Conservation (phyloP, 2,329 filamentous ascomycete genomes). For the Sporothrix humicola region DNA sequence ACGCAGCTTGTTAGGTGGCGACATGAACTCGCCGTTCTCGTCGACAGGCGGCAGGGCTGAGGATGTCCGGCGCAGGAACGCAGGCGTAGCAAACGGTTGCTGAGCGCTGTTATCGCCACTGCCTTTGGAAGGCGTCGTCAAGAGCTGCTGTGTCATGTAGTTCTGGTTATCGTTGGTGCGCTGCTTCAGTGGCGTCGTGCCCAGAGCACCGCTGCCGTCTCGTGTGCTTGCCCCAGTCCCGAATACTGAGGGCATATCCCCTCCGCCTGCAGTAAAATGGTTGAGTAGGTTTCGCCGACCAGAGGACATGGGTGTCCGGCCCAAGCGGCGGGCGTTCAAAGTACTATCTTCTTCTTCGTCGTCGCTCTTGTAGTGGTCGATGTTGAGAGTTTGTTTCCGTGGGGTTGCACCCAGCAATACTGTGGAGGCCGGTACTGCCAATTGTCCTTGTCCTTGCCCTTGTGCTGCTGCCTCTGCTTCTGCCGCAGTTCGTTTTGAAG, state of each 20-base stretch:
- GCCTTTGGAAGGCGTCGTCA: constrained; percentile 31
- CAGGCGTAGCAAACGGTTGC: constrained; percentile 69
- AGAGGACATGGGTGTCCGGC: constrained; percentile 59
- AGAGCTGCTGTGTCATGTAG: neutral
- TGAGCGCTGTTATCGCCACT: constrained; percentile 41
- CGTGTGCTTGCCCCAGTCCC: neutral
- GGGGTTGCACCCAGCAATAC: constrained; percentile 49
- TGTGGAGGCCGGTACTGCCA: constrained; percentile 34
- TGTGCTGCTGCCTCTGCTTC: constrained; percentile 40
- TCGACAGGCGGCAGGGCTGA: constrained; percentile 60
- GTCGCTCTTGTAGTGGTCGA: constrained; percentile 32
- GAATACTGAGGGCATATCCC: constrained; percentile 2
- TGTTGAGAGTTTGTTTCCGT: constrained; percentile 49
- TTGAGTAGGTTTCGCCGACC: constrained; percentile 67
- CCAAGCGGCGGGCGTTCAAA: constrained; percentile 45
- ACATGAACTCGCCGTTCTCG: constrained; percentile 58
- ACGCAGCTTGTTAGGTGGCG: constrained; percentile 56
- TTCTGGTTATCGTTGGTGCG: constrained; percentile 48
- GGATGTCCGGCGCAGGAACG: constrained; percentile 64
- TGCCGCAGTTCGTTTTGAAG: constrained; percentile 50
- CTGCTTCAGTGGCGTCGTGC: constrained; percentile 68
- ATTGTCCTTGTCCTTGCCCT: neutral
- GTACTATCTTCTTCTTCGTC: constrained; percentile 41
- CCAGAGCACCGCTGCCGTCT: constrained; percentile 43
- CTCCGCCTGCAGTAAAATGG: constrained; percentile 41